Percentiles rank a stretch among this genome's conserved stretches.
Conservation (phyloP, 2,329 filamentous ascomycete species). For the Penicillium capsulatum region DNA sequence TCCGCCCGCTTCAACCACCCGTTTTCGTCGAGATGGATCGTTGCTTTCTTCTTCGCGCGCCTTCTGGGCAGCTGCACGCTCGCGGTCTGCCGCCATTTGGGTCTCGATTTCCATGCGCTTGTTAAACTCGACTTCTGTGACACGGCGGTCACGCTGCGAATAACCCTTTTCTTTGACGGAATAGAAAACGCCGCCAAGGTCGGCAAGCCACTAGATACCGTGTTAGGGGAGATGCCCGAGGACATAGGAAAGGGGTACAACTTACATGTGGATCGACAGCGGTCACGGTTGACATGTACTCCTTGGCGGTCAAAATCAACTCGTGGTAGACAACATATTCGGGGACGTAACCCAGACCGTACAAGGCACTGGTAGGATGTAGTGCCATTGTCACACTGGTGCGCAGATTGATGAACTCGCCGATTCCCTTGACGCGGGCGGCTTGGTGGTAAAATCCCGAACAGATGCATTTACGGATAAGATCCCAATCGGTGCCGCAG, state of each 20-base stretch:
- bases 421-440: conserved; percentile 90
- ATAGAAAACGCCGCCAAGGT: conserved; percentile 95
- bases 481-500: conserved; percentile 95
- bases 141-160: conserved; percentile 75
- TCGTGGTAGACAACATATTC: conserved; percentile 99
- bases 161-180: conserved; percentile 97
- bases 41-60: conserved; percentile 37
- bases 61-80: conserved; percentile 44
- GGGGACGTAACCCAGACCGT: conserved; percentile 86
- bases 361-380: conserved; percentile 89
- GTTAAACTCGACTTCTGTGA: conserved; percentile 90
- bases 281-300: conserved; percentile 97
- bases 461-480: conserved; percentile 94
- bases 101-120: conserved; percentile 87
- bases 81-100: conserved; percentile 84
- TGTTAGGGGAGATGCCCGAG: not conserved
- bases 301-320: conserved; percentile 90
- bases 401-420: conserved; percentile 94
- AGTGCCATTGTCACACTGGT: conserved; percentile 92
- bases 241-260: conserved; percentile 5
- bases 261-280: conserved; percentile 79
- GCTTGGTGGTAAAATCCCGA: conserved; percentile 98
- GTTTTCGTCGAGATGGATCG: conserved; percentile 32
- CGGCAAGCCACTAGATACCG: conserved; percentile 69
- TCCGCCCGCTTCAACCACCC: conserved; percentile 35